Percentiles rank a stretch among this genome's conserved stretches.
These are phyloP conservation scores for Cytospora leucostoma DNA, from an alignment of 2,329 filamentous ascomycete species.

Conservation along the genomic window DNA sequence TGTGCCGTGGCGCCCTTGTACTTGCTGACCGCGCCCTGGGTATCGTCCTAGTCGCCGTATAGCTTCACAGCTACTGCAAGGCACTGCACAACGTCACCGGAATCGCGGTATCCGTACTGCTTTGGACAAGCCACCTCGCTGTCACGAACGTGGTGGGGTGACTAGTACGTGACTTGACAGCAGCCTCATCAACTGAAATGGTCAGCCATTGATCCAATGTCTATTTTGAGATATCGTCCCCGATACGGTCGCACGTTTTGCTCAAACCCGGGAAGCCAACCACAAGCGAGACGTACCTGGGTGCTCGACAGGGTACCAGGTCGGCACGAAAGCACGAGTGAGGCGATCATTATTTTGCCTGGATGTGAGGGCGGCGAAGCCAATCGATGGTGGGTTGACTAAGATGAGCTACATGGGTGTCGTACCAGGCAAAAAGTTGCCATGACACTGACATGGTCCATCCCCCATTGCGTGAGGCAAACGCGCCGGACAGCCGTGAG, in stretches of 20 bases:
- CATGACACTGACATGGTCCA: background rate
- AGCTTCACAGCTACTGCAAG: background rate
- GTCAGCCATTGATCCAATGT: slow-evolving; percentile 15
- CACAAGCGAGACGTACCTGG: background rate
- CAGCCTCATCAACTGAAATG: slow-evolving; percentile 22
- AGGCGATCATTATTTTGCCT: slow-evolving; percentile 25
- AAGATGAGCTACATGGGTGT: slow-evolving; percentile 24
- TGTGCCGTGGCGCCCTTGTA: background rate
- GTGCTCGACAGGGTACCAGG: slow-evolving; percentile 5
- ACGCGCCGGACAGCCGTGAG: slow-evolving; percentile 3
- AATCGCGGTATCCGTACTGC: slow-evolving; percentile 13
- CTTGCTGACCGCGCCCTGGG: background rate
- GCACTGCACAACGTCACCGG: background rate
- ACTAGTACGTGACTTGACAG: slow-evolving; percentile 18
- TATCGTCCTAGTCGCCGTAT: background rate
- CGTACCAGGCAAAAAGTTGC: slow-evolving; percentile 9
- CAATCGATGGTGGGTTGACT: slow-evolving; percentile 5
- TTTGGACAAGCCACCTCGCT: slow-evolving; percentile 3
- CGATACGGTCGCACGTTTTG: slow-evolving; percentile 21
- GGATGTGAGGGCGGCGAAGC: slow-evolving; percentile 5
- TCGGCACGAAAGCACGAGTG: slow-evolving; percentile 8
- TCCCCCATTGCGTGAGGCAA: background rate
- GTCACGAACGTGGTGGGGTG: slow-evolving; percentile 7
- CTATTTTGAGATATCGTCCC: slow-evolving; percentile 24
- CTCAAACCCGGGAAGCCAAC: slow-evolving; percentile 5